phyloP scores from a whole-genome alignment of 495 filamentous ascomycete species.

The Aspergillus sclerotioniger region DNA sequence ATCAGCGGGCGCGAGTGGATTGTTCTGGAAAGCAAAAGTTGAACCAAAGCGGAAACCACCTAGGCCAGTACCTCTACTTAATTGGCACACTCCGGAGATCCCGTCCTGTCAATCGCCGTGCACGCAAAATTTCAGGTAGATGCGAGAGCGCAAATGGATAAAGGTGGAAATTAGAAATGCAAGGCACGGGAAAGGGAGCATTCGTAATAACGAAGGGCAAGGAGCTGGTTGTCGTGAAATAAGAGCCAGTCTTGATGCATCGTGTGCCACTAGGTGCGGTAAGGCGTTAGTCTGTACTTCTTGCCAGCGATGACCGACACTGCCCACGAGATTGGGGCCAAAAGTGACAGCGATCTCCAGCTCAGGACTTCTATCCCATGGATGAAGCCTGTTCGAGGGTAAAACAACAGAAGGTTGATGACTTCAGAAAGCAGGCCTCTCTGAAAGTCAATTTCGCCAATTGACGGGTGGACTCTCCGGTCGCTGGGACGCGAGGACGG shows the following conservation, averaged over 20 bases:
- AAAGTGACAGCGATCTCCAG: slow-evolving; percentile 10
- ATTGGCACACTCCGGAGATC: neutral
- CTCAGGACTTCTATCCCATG: slow-evolving; percentile 2
- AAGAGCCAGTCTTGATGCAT: slow-evolving; percentile 33
- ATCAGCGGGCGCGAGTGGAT: slow-evolving; percentile 6
- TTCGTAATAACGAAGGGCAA: slow-evolving; percentile 14
- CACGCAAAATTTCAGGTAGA: slow-evolving; percentile 6
- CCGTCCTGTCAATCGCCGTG: slow-evolving; percentile 4
- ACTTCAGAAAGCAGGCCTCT: neutral
- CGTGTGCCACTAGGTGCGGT: slow-evolving; percentile 28
- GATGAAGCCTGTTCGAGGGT: neutral
- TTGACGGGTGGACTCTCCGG: slow-evolving; percentile 12
- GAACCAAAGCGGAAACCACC: slow-evolving; percentile 7
- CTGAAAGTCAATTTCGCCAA: slow-evolving; percentile 17
- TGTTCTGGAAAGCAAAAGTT: slow-evolving; percentile 2
- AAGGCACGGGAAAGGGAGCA: slow-evolving; percentile 26
- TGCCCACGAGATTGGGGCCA: slow-evolving; percentile 2
- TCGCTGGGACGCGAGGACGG: slow-evolving; percentile 5
- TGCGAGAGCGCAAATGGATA: slow-evolving; percentile 1
- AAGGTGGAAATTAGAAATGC: slow-evolving; percentile 29
- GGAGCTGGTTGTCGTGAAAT: slow-evolving; percentile 23
- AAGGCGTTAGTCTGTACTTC: slow-evolving; percentile 24
- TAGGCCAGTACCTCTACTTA: slow-evolving; percentile 15
- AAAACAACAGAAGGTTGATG: slow-evolving; percentile 2
- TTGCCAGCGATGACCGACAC: slow-evolving; percentile 20